These are phyloP conservation scores for Cardiospermum halicacabum DNA, from an alignment of 345 rosid genomes.

Conservation along the genomic window DNA sequence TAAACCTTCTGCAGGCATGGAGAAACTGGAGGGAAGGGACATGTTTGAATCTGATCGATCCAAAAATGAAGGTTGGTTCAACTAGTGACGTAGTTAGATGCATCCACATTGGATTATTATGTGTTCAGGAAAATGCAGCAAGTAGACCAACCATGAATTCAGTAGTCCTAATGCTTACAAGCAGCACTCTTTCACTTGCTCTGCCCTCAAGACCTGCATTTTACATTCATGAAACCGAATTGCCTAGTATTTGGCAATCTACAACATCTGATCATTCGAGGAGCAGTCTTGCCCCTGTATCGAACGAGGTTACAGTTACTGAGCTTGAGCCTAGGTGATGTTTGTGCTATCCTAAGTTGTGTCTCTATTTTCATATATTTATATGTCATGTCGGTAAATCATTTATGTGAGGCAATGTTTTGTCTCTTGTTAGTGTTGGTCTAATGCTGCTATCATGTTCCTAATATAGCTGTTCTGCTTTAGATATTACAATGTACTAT, in stretches of 20 bases:
- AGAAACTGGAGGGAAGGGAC: constrained; percentile 43
- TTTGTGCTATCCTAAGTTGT: background rate
- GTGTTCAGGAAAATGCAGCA: constrained; percentile 44
- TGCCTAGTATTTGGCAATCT: constrained; percentile 7
- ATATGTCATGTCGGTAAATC: too few species aligned
- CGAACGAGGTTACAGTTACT: constrained; percentile 20
- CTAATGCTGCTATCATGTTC: too few species aligned
- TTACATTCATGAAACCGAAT: constrained; percentile 12
- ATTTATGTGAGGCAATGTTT: background rate
- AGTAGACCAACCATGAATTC: constrained; percentile 46
- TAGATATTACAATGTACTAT: too few species aligned
- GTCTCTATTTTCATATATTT: background rate
- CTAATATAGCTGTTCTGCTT: too few species aligned
- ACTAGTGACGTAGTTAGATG: constrained; percentile 38
- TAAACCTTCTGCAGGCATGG: constrained; percentile 44
- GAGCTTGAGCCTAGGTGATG: constrained; percentile 15
- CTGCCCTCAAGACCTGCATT: constrained; percentile 41
- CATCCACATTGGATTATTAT: constrained; percentile 49
- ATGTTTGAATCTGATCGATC: constrained; percentile 29
- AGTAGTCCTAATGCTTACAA: constrained; percentile 41
- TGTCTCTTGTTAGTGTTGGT: too few species aligned
- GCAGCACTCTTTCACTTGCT: constrained; percentile 32
- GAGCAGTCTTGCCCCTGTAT: background rate
- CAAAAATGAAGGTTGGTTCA: constrained; percentile 22
- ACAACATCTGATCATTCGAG: background rate